Percentiles rank a stretch among this genome's conserved stretches.
These are phyloP conservation scores for Serendipita sp. DNA, from an alignment of 768 basidiomycete genomes.

Conservation along the genomic window DNA sequence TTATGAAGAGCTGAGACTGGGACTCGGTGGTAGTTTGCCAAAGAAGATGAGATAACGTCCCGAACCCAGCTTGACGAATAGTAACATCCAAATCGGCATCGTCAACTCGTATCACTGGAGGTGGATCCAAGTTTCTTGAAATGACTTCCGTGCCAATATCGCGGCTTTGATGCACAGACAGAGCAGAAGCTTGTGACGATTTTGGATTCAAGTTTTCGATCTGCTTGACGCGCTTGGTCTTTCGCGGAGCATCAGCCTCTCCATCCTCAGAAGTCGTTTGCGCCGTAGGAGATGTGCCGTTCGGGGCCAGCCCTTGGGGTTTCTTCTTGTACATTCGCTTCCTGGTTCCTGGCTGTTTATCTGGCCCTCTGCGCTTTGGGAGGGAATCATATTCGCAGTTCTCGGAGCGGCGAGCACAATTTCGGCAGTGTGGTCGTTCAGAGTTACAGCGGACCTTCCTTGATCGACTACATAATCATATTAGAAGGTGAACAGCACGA, in stretches of 20 bases:
- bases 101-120: not conserved
- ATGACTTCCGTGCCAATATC: no score
- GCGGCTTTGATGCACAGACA: no score
- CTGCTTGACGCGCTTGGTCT: not conserved
- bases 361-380: conserved; percentile 70
- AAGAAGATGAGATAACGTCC: not conserved
- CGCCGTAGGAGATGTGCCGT: conserved; percentile 12
- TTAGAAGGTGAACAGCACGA: not conserved
- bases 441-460: conserved; percentile 82
- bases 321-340: conserved; percentile 77
- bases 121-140: not conserved
- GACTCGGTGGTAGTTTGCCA: not conserved
- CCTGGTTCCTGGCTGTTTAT: conserved; percentile 71
- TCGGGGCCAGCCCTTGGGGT: conserved; percentile 26
- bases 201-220: no score
- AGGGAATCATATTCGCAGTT: conserved; percentile 64
- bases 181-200: not conserved
- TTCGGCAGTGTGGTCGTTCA: conserved; percentile 62
- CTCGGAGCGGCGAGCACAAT: conserved; percentile 63
- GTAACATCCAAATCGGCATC: not conserved
- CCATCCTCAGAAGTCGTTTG: conserved; percentile 17
- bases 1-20: no score
- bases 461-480: conserved; percentile 40
- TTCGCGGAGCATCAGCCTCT: not conserved
- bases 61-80: not conserved